Conservation (phyloP, 306 rosid genomes). For the Gillenia trifoliata region DNA sequence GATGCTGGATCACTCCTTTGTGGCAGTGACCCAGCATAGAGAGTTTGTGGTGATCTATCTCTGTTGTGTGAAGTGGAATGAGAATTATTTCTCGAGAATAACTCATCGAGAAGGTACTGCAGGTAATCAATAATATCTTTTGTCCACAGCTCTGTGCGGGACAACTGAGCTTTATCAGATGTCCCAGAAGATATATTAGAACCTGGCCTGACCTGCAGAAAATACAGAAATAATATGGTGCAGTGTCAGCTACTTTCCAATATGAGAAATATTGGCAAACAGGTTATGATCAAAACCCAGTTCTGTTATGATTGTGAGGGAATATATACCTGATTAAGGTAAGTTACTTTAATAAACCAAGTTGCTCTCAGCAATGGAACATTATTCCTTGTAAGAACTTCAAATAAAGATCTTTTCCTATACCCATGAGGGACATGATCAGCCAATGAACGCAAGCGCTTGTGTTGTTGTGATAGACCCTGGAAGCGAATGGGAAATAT, state of each 20-base stretch:
- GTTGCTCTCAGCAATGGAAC: slow-evolving; percentile 95
- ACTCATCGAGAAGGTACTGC: slow-evolving; percentile 78
- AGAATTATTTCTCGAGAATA: slow-evolving; percentile 52
- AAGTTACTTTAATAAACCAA: slow-evolving; percentile 87
- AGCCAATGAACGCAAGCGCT: slow-evolving; percentile 65
- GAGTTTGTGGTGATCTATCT: slow-evolving; percentile 58
- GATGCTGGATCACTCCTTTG: slow-evolving; percentile 48
- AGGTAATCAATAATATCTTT: slow-evolving; percentile 82
- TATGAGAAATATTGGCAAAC: slow-evolving; percentile 8
- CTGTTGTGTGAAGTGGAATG: slow-evolving; percentile 47
- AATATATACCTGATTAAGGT: slow-evolving; percentile 78
- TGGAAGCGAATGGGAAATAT: slow-evolving; percentile 23
- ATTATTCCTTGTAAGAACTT: slow-evolving; percentile 80
- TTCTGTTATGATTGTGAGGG: slow-evolving; percentile 10
- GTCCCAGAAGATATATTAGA: slow-evolving; percentile 62
- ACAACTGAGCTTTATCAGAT: slow-evolving; percentile 66
- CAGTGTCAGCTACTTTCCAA: slow-evolving; percentile 19
- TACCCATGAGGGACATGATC: slow-evolving; percentile 89
- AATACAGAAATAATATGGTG: slow-evolving; percentile 29
- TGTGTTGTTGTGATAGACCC: slow-evolving; percentile 97
- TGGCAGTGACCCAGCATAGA: slow-evolving; percentile 53
- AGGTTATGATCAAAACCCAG: background rate
- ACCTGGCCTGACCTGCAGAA: slow-evolving; percentile 71
- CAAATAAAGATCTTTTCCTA: slow-evolving; percentile 67
- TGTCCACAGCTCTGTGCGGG: slow-evolving; percentile 90